Evolutionary conservation across 768 basidiomycete genomes (phyloP).

Genomic region (Agaricus blazei): DNA sequence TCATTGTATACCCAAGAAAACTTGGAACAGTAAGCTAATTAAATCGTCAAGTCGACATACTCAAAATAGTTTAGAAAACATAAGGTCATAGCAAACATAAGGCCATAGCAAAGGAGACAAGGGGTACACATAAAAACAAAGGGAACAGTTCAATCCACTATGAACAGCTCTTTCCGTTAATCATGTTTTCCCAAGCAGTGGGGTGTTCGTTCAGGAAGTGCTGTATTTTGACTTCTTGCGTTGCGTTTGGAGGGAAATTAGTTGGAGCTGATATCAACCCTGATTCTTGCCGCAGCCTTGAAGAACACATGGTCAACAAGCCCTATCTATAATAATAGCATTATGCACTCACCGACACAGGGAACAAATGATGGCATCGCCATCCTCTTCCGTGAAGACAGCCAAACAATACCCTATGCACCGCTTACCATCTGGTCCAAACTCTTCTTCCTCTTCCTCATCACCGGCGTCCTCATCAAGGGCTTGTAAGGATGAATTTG

Average conservation of each 20-base stretch:
- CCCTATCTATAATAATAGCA: neutral
- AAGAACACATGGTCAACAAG: neutral
- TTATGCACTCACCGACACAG: conserved; percentile 46
- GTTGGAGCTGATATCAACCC: conserved; percentile 14
- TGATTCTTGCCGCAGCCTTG: conserved; percentile 30
- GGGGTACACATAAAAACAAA: neutral
- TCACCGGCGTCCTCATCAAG: conserved; percentile 25
- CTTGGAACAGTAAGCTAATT: too few relatives aligned
- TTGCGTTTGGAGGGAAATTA: conserved; percentile 26
- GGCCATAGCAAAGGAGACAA: neutral
- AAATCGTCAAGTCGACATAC: too few relatives aligned
- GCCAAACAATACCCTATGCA: conserved; percentile 36
- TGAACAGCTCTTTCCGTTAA: neutral
- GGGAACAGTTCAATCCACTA: neutral
- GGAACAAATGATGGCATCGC: conserved; percentile 32
- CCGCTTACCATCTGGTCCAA: conserved; percentile 38
- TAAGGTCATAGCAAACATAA: too few relatives aligned
- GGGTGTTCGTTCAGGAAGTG: conserved; percentile 49
- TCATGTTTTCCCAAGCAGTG: conserved; percentile 40
- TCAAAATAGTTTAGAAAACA: too few relatives aligned
- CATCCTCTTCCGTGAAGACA: conserved; percentile 34
- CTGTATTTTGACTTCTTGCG: conserved; percentile 37
- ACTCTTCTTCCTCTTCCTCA: conserved; percentile 28
- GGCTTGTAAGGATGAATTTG: neutral
- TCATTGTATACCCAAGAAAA: too few relatives aligned